A percentile compares a stretch with the other conserved stretches of the same genome.
Evolutionary conservation across 2,329 filamentous ascomycete species (phyloP).

Genomic region (Colletotrichum shisoi): DNA sequence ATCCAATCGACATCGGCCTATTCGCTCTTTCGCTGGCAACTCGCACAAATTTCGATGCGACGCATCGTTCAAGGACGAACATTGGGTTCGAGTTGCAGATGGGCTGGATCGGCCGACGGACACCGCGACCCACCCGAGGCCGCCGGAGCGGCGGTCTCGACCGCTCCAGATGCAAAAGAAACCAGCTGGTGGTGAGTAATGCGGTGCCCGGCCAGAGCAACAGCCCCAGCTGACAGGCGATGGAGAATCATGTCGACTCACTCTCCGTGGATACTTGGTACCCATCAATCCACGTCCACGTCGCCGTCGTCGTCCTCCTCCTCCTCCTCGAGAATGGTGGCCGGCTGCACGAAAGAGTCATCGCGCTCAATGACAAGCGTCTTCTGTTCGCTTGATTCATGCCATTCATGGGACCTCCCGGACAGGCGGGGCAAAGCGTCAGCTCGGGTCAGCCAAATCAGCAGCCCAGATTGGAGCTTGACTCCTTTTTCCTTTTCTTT

Average conservation of each 20-base stretch:
- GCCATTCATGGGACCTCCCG: not conserved
- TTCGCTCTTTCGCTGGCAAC: not conserved
- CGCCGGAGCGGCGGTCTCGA: slow-evolving; percentile 14
- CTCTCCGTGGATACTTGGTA: not conserved
- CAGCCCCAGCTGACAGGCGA: not conserved
- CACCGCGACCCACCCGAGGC: not conserved
- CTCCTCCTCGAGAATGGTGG: not conserved
- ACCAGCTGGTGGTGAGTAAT: not conserved
- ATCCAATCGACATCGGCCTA: not conserved
- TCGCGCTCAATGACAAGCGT: not conserved
- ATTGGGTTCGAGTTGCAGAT: not conserved
- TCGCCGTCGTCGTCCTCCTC: not conserved
- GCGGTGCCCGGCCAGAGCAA: not conserved
- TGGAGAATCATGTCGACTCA: not conserved
- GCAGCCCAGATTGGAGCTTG: not conserved
- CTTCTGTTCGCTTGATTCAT: slow-evolving; percentile 4
- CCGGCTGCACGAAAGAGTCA: not conserved
- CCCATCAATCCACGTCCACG: not conserved
- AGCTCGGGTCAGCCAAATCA: not conserved
- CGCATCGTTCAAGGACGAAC: not conserved
- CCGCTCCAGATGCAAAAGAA: slow-evolving; percentile 6
- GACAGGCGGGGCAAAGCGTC: not conserved
- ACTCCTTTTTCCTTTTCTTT: not conserved
- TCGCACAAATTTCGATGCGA: not conserved
- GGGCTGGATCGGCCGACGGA: slow-evolving; percentile 19